phyloP scores from a whole-genome alignment of 164 flowering plant genomes.

The Platanus orientalis region DNA sequence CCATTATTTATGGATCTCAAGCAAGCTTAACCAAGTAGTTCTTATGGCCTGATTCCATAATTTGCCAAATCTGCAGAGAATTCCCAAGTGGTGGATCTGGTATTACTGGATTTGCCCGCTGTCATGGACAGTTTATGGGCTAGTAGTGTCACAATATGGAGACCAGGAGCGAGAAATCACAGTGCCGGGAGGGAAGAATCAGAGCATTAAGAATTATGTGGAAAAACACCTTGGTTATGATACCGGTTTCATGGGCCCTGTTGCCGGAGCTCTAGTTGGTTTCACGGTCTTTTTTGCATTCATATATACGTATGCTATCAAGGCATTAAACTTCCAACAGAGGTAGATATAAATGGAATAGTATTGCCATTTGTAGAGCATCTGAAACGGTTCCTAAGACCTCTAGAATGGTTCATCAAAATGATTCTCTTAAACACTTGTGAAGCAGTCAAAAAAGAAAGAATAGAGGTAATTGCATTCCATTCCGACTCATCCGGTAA shows the following conservation, averaged over 20 bases:
- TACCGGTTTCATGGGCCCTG: constrained; percentile 44
- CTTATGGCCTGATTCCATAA: too few relatives aligned
- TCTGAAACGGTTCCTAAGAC: too few relatives aligned
- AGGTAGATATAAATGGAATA: too few relatives aligned
- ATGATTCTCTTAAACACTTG: too few relatives aligned
- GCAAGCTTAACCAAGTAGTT: too few relatives aligned
- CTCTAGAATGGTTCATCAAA: too few relatives aligned
- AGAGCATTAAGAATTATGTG: constrained; percentile 26
- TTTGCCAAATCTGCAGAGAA: not conserved
- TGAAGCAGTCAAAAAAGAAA: too few relatives aligned
- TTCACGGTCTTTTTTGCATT: constrained; percentile 50
- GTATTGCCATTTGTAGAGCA: too few relatives aligned
- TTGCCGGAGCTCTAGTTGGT: constrained; percentile 46
- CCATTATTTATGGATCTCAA: too few relatives aligned
- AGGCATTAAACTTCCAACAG: constrained; percentile 43
- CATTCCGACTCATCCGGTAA: too few relatives aligned
- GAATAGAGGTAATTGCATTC: too few relatives aligned
- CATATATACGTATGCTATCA: constrained; percentile 43
- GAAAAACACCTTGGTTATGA: constrained; percentile 37
- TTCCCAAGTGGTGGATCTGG: not conserved
- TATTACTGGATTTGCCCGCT: not conserved
- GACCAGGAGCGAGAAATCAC: not conserved
- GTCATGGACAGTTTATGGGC: not conserved
- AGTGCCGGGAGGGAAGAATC: not conserved
- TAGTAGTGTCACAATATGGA: not conserved